Evolutionary conservation across 2,329 filamentous ascomycete genomes (phyloP), one percentile per base, ranked within the genome.

Genomic region (Plectosphaerella plurivora): DNA sequence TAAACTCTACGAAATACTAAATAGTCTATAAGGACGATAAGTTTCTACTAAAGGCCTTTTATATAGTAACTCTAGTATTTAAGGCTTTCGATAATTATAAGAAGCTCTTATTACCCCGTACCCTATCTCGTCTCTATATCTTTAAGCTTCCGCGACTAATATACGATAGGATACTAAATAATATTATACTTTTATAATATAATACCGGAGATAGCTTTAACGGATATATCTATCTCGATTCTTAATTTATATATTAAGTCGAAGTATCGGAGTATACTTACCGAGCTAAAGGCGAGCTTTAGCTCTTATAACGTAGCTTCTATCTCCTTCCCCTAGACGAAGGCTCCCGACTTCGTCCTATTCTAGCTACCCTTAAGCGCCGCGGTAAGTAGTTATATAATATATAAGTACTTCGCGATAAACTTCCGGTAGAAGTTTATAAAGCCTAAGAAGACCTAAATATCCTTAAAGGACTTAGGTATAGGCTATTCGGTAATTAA

Each of bases 361-460:
- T 20, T 45, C 15, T 22, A 7, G 3, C 42, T 24, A 2, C 42
- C 18, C 4, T 45, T 10, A 14, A 45, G 16, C 14, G 14, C 16
- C 5, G 6, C 22, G 10, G 42, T 22, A 20, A 45, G 42, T 6
- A 12, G 16, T 22, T 8, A 6, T 3, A 3, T 24, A 24, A 45
- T 22, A 8, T 22, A 10, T 2, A 16, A 53, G 44, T 49, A 57
- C 5, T 53, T 50, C 6, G 10, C 12, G 28, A 57, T 57, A 57
- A 57, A 57, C 6, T 47, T 42, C 14, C 50, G 49, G 45, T 55
- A 57, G 39, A 57, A 57, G 15, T 53, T 55, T 16, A 16, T 51
- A 54, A 53, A 53, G 2, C 49, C 35, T 49, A 57, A n/a, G 24
- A 57, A 57, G 8, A 16, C 45, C 35, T 50, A 51, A 3, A 53